Base-by-base conservation (phyloP, 768 basidiomycete genomes). In the Leccinellum luteum region DNA sequence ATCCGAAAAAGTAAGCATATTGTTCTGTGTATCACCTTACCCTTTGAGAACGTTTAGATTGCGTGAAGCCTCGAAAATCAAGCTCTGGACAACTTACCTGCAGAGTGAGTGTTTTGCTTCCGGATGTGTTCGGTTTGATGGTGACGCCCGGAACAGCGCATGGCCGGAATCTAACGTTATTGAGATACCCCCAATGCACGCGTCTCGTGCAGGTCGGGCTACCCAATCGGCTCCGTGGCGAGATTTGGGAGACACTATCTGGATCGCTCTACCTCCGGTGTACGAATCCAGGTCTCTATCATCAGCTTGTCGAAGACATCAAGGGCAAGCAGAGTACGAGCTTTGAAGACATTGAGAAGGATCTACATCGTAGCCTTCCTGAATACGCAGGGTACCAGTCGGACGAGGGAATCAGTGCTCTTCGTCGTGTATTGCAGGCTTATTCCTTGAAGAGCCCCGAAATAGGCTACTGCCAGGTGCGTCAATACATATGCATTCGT, bases 301-400 rank as follows among this genome's bases (percentile, higher is more conserved):
- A 84, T 13, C 77, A 79, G 8, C 78, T 98, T 15, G 74, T 98
- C 5, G 80, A 84, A 53, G 85, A 92, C 52, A 86, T 94, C 70
- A 79, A 80, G 58, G 94, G 92, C 7, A 82, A 85, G 57, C 87
- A 84, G 21, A 93, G 81, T 51, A 90, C 90, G 9, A 93, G 93
- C 62, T 96, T 95, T 1, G 97, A 99, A 68, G 97, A 99, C 69
- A 99, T 99, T 44, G 97, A 98, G 77, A 99, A 99, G 72, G 97
- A 99, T 71, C 74, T 99, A 27, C 95, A 97, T 73, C 81, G 97
- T 34, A 94, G 92, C 76, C 76, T 99, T 55, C 97, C 97, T 0
- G 97, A 99, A 69, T 99, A 98, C 72, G 87, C 92, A 17, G 97
- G 94, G 3, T 99, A 97, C 70, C 97, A 99, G 68, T 83, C 83